Evolutionary conservation across 1,284 basidiomycete species (phyloP).

Genomic region (Microbotryum silenes-acaulis): DNA sequence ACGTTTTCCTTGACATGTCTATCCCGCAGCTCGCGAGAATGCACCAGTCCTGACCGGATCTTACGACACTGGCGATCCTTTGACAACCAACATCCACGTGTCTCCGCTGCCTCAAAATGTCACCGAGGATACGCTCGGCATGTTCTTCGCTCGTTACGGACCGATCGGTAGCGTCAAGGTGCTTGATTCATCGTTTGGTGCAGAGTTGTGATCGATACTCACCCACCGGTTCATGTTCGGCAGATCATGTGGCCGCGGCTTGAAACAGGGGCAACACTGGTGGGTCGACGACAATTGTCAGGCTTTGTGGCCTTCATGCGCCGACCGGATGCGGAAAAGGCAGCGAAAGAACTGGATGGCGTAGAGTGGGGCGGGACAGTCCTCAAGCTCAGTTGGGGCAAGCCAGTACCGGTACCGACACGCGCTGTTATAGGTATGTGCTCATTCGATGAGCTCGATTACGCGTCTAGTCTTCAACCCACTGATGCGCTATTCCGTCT

Average conservation of each 20-base stretch:
- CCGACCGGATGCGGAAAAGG: slow-evolving; percentile 76
- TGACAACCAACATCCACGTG: slow-evolving; percentile 85
- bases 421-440: slow-evolving; percentile 70
- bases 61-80: slow-evolving; percentile 69
- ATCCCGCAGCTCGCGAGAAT: slow-evolving; percentile 23
- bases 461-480: background rate
- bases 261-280: slow-evolving; percentile 27
- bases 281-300: slow-evolving; percentile 54
- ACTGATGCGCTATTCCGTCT: background rate
- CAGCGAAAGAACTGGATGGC: slow-evolving; percentile 78
- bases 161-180: slow-evolving; percentile 47
- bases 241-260: slow-evolving; percentile 87
- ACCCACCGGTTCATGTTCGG: background rate
- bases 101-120: slow-evolving; percentile 66
- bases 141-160: slow-evolving; percentile 64
- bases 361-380: slow-evolving; percentile 82
- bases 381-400: slow-evolving; percentile 88
- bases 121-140: slow-evolving; percentile 71
- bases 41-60: slow-evolving; percentile 50
- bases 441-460: background rate
- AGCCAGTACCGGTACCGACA: slow-evolving; percentile 74
- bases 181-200: background rate
- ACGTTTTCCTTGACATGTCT: background rate
- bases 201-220: background rate
- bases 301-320: slow-evolving; percentile 97